Conservation (phyloP, 257 asterid genomes). For the Solanum megistacrolobum region DNA sequence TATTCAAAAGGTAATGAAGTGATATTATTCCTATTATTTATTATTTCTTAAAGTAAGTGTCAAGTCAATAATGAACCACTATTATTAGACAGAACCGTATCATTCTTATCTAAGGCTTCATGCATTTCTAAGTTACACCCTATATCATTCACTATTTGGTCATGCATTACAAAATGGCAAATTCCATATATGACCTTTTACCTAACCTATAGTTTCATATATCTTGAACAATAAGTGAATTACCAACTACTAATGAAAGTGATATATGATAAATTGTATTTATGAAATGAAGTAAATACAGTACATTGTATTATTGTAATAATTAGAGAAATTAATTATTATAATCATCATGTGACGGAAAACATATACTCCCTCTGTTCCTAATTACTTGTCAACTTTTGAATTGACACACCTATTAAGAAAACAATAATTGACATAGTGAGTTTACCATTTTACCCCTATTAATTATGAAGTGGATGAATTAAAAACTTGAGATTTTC, state of each 20-base stretch:
- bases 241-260: neutral
- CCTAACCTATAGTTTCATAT: neutral
- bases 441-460: too few relatives aligned
- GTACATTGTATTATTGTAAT: neutral
- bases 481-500: too few relatives aligned
- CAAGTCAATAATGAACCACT: too few relatives aligned
- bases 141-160: neutral
- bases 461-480: too few relatives aligned
- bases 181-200: neutral
- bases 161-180: neutral
- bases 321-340: neutral
- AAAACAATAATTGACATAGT: too few relatives aligned
- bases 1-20: neutral
- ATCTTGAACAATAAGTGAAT: neutral
- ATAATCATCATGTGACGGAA: neutral
- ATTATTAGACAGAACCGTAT: too few relatives aligned
- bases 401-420: too few relatives aligned
- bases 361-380: too few relatives aligned
- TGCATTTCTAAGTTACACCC: neutral
- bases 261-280: neutral
- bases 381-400: too few relatives aligned
- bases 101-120: neutral
- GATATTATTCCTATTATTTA: too few relatives aligned
- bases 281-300: neutral
- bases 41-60: too few relatives aligned